phyloP scores from a whole-genome alignment of 2,329 filamentous ascomycete genomes.

The Penicillium sp. region DNA sequence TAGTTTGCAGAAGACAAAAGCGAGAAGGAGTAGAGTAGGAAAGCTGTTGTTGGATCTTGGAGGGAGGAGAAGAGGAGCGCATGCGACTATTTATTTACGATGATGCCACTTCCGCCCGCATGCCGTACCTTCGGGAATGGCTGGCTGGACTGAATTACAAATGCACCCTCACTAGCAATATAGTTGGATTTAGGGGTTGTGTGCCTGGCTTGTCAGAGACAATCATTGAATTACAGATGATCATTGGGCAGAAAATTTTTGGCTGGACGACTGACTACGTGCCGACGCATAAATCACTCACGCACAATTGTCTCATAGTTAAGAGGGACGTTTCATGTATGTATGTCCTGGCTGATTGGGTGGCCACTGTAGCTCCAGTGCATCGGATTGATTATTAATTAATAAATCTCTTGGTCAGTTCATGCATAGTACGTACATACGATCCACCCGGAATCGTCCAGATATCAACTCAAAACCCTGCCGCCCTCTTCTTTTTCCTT shows the following conservation, averaged over 20 bases:
- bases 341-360: neutral
- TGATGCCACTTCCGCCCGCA: constrained; percentile 7
- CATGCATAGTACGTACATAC: constrained; percentile 8
- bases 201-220: neutral
- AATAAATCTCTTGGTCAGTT: constrained; percentile 12
- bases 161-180: neutral
- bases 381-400: neutral
- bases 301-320: constrained; percentile 5
- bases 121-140: neutral
- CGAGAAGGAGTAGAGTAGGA: neutral
- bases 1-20: neutral
- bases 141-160: neutral
- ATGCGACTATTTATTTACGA: neutral
- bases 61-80: neutral
- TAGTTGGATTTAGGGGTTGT: neutral
- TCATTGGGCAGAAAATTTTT: neutral
- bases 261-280: neutral
- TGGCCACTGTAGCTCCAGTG: too few relatives aligned
- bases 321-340: neutral
- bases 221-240: neutral
- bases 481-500: constrained; percentile 38
- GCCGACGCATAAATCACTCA: constrained; percentile 3
- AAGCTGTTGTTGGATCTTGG: neutral
- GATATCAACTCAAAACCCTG: constrained; percentile 32
- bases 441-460: neutral